Conservation (phyloP, 164 flowering plant species). For the Vitis labrusca region DNA sequence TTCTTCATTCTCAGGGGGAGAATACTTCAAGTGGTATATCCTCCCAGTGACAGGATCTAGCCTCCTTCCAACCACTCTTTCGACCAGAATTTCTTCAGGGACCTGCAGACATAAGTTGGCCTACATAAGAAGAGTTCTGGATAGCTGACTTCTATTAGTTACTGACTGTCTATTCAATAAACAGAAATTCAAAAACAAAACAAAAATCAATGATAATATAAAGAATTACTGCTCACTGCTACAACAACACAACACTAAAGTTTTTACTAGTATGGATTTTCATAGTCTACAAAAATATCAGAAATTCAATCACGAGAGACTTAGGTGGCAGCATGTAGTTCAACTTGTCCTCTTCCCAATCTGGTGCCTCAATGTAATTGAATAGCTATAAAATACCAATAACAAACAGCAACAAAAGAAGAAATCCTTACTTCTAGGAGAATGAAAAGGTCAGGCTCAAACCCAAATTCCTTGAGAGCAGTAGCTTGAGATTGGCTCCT, state of each 20-base stretch:
- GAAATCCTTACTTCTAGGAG: conserved; percentile 70
- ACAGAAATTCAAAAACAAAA: background rate
- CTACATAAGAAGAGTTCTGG: background rate
- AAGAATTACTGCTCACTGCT: no score
- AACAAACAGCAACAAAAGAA: background rate
- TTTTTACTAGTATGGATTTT: no score
- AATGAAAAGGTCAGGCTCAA: conserved; percentile 85
- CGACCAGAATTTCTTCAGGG: conserved; percentile 87
- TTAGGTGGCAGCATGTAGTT: no score
- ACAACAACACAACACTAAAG: no score
- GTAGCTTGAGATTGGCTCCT: conserved; percentile 90
- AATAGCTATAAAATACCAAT: background rate
- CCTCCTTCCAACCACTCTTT: conserved; percentile 96
- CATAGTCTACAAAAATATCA: no score
- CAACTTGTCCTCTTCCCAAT: no score
- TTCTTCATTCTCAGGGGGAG: conserved; percentile 94
- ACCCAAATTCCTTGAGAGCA: conserved; percentile 70
- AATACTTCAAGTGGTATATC: conserved; percentile 91
- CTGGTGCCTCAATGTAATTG: background rate
- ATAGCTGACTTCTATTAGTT: background rate
- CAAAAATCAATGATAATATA: no score
- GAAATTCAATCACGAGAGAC: no score
- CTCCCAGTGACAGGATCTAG: conserved; percentile 94
- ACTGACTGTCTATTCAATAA: background rate
- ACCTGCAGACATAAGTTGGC: conserved; percentile 47